phyloP scores from a whole-genome alignment of 2,329 filamentous ascomycete genomes.

The Colletotrichum scovillei region DNA sequence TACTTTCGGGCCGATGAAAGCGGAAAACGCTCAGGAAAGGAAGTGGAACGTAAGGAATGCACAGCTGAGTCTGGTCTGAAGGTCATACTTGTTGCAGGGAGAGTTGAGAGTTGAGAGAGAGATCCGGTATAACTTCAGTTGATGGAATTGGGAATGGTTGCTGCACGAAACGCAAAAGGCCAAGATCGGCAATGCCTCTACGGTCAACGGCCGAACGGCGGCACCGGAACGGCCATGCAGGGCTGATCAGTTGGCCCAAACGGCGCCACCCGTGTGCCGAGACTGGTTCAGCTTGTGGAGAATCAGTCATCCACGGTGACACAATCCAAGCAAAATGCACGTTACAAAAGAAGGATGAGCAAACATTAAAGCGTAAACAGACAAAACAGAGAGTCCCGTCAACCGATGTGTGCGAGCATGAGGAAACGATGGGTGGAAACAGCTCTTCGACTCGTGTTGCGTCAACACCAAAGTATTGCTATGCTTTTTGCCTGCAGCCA shows the following conservation, averaged over 20 bases:
- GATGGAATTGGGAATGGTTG: background rate
- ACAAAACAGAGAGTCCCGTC: background rate
- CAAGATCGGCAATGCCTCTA: background rate
- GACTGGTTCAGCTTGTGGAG: background rate
- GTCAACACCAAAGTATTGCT: background rate
- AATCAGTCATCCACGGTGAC: conserved; percentile 15
- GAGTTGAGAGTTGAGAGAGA: background rate
- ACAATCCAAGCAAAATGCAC: conserved; percentile 13
- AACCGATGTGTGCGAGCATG: background rate
- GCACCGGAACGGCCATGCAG: background rate
- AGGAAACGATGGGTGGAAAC: background rate
- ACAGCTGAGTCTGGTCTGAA: background rate
- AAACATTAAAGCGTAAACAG: conserved; percentile 19
- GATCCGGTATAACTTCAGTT: background rate
- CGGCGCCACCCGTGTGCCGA: conserved; percentile 14
- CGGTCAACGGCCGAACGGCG: background rate
- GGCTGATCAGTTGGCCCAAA: conserved; percentile 7
- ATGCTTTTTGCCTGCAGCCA: background rate
- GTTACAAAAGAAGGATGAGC: conserved; percentile 9
- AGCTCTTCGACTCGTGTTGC: background rate
- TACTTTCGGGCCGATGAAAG: background rate
- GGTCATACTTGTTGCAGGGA: background rate
- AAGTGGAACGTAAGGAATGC: background rate
- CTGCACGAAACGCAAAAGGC: background rate
- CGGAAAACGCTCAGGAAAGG: background rate